These are phyloP conservation scores for Acer negundo DNA, from an alignment of 345 rosid species.

Conservation along the genomic window DNA sequence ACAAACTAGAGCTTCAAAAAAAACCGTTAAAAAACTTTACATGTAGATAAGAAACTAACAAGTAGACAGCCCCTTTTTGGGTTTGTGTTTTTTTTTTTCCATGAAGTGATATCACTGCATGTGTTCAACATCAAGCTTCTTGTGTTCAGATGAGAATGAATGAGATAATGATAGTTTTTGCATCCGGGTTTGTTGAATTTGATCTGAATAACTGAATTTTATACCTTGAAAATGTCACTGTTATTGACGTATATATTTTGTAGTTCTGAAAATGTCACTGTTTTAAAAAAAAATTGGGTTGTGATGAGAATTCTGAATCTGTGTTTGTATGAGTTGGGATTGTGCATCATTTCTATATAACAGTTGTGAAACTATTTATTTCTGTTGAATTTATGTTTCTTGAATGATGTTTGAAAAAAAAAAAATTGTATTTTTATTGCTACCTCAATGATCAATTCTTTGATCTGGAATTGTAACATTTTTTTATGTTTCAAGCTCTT, in stretches of 20 bases:
- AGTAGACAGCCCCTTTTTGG: too few relatives aligned
- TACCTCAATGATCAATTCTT: not conserved
- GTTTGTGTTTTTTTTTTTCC: too few relatives aligned
- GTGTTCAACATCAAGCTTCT: not conserved
- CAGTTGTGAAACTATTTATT: not conserved
- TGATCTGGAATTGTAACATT: too few relatives aligned
- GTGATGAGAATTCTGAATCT: not conserved
- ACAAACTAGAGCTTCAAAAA: too few relatives aligned
- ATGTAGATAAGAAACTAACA: too few relatives aligned
- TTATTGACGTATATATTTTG: not conserved
- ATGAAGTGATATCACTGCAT: too few relatives aligned
- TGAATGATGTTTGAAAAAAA: not conserved
- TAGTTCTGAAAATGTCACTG: not conserved
- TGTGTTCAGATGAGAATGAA: not conserved
- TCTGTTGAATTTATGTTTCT: too few relatives aligned
- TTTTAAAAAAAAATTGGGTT: too few relatives aligned
- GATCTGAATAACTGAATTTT: not conserved
- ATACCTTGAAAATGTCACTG: not conserved
- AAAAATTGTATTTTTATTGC: not conserved
- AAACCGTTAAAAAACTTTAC: too few relatives aligned
- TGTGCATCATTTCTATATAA: not conserved
- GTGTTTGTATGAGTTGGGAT: not conserved
- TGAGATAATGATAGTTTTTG: not conserved
- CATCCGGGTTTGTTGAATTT: not conserved
- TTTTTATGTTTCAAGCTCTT: too few relatives aligned